Base-by-base conservation (phyloP, 1,284 basidiomycete genomes). In the Rhodotorula sp. region DNA sequence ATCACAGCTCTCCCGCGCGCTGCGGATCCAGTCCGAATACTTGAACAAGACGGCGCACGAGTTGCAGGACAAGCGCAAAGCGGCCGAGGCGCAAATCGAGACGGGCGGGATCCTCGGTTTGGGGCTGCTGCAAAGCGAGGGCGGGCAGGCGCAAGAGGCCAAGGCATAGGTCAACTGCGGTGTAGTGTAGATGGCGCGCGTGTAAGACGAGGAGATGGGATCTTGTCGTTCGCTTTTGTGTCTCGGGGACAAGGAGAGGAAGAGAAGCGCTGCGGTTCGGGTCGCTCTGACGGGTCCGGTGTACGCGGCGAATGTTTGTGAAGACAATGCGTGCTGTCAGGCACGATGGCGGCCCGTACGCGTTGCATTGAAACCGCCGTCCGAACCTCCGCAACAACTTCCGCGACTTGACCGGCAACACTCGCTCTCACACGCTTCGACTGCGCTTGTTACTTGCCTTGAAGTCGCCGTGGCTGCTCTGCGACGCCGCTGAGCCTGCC, bases 11-110 rank as follows among this genome's bases (percentile, higher is more conserved):
- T 68, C 71, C 26, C 70, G 76, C 56, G 77, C 77, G 6, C 48
- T 77, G 37, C 68, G 67, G 53, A 71, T 77, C 70, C 77, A 77
- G 70, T 46, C 70, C 20, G 72, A 76, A 61, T 77, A 77, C 70
- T 61, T 77, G 55, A 65, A 71, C 24, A 70, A 73, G 55, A 74
- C 76, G 61, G 69, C 67, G 30, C 58, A 62, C 62, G 73, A 76
- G 50, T 58, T 77, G 51, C 73, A 67, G n/a, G 44, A 67, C 54
- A 75, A 76, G 66, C 69, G 73, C 63, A 56, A 71, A 44, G 62
- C 70, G 62, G 72, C 69, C 26, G 60, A 62, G 67, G 47, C 26
- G 53, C 55, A 62, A 34, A 63, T 51, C 44, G 73, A 65, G 59
- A 51, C 37, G 28, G 71, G 73, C 24, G 59, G 59, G 4, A 72